phyloP scores from a whole-genome alignment of 257 asterid species.

The Solanum rostratum region DNA sequence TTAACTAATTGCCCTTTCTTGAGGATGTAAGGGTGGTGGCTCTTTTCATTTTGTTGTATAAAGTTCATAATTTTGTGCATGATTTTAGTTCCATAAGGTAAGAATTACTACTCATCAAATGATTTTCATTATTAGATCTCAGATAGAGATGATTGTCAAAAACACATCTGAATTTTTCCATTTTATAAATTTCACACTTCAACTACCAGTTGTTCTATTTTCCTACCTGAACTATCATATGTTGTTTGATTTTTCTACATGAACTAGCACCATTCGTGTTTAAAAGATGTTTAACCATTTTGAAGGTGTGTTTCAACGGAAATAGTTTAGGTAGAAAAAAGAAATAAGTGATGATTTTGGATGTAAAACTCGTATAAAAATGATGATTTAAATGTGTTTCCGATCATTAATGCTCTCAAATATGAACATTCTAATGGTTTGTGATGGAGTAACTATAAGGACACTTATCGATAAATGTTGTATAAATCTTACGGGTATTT shows the following conservation, averaged over 20 bases:
- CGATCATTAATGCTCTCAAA: too few species aligned
- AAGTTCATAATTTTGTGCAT: neutral
- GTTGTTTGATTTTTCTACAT: neutral
- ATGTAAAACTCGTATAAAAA: neutral
- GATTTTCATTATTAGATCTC: neutral
- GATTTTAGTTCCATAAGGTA: neutral
- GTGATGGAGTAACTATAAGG: too few species aligned
- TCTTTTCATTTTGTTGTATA: neutral
- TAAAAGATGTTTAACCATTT: too few species aligned
- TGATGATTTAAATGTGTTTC: neutral
- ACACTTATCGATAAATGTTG: too few species aligned
- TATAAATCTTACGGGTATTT: too few species aligned
- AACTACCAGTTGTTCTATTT: neutral
- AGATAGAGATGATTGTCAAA: neutral
- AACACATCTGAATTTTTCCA: neutral
- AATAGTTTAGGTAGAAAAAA: accelerated
- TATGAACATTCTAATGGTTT: too few species aligned
- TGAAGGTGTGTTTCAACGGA: neutral
- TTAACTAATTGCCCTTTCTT: neutral
- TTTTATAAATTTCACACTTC: accelerated
- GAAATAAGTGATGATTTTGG: accelerated
- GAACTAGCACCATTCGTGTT: neutral
- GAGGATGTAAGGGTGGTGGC: neutral
- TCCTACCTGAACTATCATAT: neutral
- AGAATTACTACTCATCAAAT: neutral